Evolutionary conservation across 2,329 filamentous ascomycete species (phyloP), one percentile per base, ranked within the genome.

Genomic region (Fusarium sp.): DNA sequence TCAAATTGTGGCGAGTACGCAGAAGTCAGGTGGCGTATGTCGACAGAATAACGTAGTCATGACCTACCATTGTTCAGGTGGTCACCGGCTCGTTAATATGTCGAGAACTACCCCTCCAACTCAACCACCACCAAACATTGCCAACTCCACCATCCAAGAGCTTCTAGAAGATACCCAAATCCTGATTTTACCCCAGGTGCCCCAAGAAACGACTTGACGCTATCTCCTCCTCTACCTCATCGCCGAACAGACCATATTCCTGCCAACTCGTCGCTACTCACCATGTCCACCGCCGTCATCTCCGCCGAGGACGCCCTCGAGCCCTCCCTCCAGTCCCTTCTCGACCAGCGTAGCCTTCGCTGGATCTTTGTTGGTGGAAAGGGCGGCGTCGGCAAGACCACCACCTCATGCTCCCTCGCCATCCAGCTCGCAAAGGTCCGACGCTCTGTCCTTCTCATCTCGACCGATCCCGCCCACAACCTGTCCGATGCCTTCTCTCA

Each of bases 291-390:
- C 68, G 76, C 79, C 66, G 51, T 81, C 68, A 71, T 81, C 73
- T 77, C 78, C 65, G 75, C 77, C 81, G 91, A 92, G 77, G 92
- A 94, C 78, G 85, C 89, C 75, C 90, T 98, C 84, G 95, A 97
- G 84, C 95, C 96, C 48, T 94, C 93, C 53, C 92, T 99, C 77
- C 93, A 98, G 84, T 92, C 93, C 70, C 94, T 99, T 78, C 90
- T 99, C 76, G 94, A 97, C 85, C 96, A 99, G 82, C 94, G 94
- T 81, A 91, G 93, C 34, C 90, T 99, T 58, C 93, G 96, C 79
- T 99, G 96, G 96, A 97, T 99, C 82, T 99, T 99, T 77, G 96
- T 99, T 64, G 96, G 96, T 76, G 96, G 96, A 72, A 99, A 99
- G 84, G 96, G 96, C 77, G 96, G 96, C 79, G 96, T 99, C 45